Conservation (phyloP, 371 early-diverging fungal genomes). For the Capniomyces stellatus region DNA sequence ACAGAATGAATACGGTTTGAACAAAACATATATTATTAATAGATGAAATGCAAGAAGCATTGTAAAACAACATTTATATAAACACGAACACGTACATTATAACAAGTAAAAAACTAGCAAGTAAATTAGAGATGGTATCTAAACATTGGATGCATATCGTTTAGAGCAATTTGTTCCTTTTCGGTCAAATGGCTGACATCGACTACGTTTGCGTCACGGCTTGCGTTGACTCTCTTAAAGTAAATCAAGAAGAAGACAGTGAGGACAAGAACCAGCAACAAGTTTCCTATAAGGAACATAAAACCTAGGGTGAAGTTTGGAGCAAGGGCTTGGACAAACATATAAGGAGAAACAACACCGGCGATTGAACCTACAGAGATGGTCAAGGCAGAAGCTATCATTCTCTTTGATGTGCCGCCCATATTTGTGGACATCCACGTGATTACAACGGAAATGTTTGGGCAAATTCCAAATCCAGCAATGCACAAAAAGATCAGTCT, state of each 20-base stretch:
- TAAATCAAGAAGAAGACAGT: conserved; percentile 13
- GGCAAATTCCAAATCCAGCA: conserved; percentile 17
- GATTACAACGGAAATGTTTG: conserved; percentile 15
- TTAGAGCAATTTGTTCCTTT: not conserved
- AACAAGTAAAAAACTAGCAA: no score
- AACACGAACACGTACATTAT: no score
- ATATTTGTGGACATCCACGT: conserved; percentile 22
- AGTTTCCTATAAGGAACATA: conserved; percentile 3
- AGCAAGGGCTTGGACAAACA: conserved; percentile 13
- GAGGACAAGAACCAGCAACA: conserved; percentile 11
- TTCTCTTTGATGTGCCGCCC: conserved; percentile 17
- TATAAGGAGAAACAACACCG: conserved; percentile 21
- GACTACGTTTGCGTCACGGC: conserved; percentile 1
- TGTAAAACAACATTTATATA: no score
- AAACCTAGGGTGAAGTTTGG: conserved; percentile 21
- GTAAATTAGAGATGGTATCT: conserved; percentile 3
- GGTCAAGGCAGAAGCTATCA: conserved; percentile 18
- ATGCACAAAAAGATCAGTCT: conserved; percentile 15
- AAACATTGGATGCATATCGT: conserved; percentile 3
- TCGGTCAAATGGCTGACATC: conserved; percentile 1
- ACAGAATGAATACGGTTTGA: no score
- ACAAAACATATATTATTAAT: no score
- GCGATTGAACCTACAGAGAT: conserved; percentile 20
- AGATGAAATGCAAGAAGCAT: no score
- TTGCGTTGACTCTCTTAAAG: conserved; percentile 15